These are phyloP conservation scores for Moricandia arvensis DNA, from an alignment of 345 rosid species.

Conservation along the genomic window DNA sequence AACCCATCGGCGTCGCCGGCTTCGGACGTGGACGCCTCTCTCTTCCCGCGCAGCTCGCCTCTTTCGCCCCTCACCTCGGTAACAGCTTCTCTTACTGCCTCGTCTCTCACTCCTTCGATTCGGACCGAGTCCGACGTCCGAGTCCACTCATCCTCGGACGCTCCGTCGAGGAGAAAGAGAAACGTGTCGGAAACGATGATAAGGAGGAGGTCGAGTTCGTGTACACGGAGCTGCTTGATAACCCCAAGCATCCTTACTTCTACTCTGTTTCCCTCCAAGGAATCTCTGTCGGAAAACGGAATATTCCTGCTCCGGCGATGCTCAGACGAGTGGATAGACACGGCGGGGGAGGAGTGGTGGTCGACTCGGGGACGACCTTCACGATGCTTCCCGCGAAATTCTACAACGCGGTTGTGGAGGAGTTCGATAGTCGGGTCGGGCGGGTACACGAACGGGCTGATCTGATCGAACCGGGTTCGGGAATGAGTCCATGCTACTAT, in stretches of 20 bases:
- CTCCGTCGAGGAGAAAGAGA: slow-evolving; percentile 46
- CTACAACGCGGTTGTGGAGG: slow-evolving; percentile 56
- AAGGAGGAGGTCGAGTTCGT: slow-evolving; percentile 40
- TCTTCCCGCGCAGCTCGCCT: slow-evolving; percentile 71
- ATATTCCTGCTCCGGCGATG: slow-evolving; percentile 63
- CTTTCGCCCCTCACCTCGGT: slow-evolving; percentile 64
- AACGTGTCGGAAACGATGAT: slow-evolving; percentile 7
- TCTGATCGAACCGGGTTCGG: slow-evolving; percentile 59
- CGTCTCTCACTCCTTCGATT: slow-evolving; percentile 82
- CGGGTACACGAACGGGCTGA: slow-evolving; percentile 58
- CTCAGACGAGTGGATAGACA: slow-evolving; percentile 48
- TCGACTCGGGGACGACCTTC: slow-evolving; percentile 92
- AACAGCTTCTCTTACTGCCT: slow-evolving; percentile 83
- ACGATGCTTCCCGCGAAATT: slow-evolving; percentile 85
- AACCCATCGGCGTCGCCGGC: slow-evolving; percentile 94
- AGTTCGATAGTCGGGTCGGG: slow-evolving; percentile 62
- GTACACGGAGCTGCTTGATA: slow-evolving; percentile 65
- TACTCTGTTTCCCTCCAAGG: slow-evolving; percentile 82
- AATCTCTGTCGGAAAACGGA: slow-evolving; percentile 67
- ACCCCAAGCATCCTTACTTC: slow-evolving; percentile 85
- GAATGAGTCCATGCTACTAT: slow-evolving; percentile 76
- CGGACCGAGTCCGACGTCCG: slow-evolving; percentile 58
- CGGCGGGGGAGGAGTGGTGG: slow-evolving; percentile 86
- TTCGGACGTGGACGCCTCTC: slow-evolving; percentile 89
- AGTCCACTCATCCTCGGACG: slow-evolving; percentile 95